Percentiles rank a stretch among this genome's conserved stretches.
phyloP scores from a whole-genome alignment of 768 basidiomycete species.

The Tulasnella sp. region DNA sequence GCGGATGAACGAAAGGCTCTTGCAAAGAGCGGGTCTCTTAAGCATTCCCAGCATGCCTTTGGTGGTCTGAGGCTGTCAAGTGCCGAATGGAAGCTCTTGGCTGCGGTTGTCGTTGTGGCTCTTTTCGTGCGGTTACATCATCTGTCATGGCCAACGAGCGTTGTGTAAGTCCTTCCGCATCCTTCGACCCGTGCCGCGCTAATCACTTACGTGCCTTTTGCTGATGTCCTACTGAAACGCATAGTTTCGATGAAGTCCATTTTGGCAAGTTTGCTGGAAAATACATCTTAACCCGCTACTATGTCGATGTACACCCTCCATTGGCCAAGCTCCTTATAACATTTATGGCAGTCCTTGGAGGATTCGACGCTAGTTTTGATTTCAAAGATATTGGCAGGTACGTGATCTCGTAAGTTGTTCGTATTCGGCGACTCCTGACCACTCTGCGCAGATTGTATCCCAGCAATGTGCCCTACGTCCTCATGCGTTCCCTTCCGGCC shows the following conservation, averaged over 20 bases:
- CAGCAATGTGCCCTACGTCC: conserved; percentile 81
- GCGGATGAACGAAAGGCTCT: conserved; percentile 45
- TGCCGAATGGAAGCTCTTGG: conserved; percentile 68
- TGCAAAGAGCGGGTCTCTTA: conserved; percentile 11
- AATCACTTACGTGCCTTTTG: background rate
- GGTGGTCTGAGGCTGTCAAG: conserved; percentile 54
- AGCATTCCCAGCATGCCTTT: background rate
- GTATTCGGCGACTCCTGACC: background rate
- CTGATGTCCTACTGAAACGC: background rate
- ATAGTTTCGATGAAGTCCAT: conserved; percentile 94
- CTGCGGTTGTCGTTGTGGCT: conserved; percentile 55
- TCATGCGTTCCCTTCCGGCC: conserved; percentile 95
- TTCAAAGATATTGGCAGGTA: conserved; percentile 97
- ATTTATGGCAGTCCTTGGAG: conserved; percentile 70
- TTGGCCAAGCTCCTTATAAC: conserved; percentile 93
- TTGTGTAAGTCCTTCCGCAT: conserved; percentile 54
- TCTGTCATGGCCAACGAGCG: conserved; percentile 74
- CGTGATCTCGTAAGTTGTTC: conserved; percentile 17
- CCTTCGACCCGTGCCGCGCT: background rate
- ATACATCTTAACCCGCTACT: conserved; percentile 87
- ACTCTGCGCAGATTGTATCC: conserved; percentile 45
- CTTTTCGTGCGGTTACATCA: conserved; percentile 73
- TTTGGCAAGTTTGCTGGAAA: conserved; percentile 94
- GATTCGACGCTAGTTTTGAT: conserved; percentile 88
- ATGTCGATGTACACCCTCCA: conserved; percentile 94